Conservation (phyloP, 441 rosid genomes). For the Gossypium davidsonii region DNA sequence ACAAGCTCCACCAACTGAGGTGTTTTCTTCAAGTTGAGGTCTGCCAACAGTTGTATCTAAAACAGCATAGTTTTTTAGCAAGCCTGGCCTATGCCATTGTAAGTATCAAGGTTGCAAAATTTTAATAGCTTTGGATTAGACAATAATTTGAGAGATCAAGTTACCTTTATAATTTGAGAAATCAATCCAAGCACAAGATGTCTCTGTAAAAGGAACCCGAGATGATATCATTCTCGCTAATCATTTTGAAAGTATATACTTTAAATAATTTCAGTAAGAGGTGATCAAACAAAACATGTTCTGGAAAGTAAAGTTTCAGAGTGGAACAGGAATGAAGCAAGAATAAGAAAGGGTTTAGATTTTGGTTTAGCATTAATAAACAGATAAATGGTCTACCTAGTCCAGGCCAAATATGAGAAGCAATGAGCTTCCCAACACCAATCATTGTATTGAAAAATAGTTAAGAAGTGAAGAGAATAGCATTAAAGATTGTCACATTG, state of each 20-base stretch:
- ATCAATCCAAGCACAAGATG: conserved; percentile 95
- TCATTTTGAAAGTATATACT: conserved; percentile 1
- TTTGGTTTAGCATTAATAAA: too few species aligned
- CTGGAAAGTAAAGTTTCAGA: too few species aligned
- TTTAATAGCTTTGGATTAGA: background rate
- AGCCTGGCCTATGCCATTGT: conserved; percentile 15
- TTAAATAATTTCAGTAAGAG: background rate
- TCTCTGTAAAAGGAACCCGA: conserved; percentile 46
- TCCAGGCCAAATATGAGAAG: background rate
- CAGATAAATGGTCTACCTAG: background rate
- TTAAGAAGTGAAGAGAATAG: background rate
- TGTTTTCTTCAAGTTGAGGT: conserved; percentile 89
- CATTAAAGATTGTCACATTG: background rate
- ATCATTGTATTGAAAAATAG: background rate
- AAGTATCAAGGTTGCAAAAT: background rate
- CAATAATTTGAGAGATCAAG: conserved; percentile 1
- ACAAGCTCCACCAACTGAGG: conserved; percentile 88
- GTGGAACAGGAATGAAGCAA: too few species aligned
- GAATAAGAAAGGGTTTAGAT: too few species aligned
- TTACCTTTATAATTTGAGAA: conserved; percentile 93
- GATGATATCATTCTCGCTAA: conserved; percentile 7
- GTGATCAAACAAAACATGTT: background rate
- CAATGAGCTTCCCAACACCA: background rate
- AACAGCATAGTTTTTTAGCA: conserved; percentile 17
- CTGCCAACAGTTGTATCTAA: conserved; percentile 94